phyloP scores from a whole-genome alignment of 371 early-diverging fungal species.

The Rhizomucor pusillus region DNA sequence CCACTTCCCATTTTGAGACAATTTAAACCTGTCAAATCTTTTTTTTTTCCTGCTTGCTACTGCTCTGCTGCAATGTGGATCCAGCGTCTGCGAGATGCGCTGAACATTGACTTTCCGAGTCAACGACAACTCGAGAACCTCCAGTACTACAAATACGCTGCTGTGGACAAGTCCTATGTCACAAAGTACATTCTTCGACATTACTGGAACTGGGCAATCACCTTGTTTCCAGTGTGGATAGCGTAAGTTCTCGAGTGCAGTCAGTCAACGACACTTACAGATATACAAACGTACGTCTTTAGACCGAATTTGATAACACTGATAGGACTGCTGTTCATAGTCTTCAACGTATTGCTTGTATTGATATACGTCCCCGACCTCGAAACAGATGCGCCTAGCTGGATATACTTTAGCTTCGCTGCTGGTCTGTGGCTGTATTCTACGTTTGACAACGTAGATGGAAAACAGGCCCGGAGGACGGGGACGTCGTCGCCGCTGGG shows the following conservation, averaged over 20 bases:
- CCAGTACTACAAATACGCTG: slow-evolving; percentile 78
- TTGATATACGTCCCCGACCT: slow-evolving; percentile 77
- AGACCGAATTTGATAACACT: slow-evolving; percentile 99
- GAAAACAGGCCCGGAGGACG: slow-evolving; percentile 98
- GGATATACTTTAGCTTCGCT: slow-evolving; percentile 88
- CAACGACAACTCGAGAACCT: slow-evolving; percentile 74
- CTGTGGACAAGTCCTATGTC: slow-evolving; percentile 85
- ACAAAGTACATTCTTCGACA: slow-evolving; percentile 80
- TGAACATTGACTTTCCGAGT: slow-evolving; percentile 21
- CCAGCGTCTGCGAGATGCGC: slow-evolving; percentile 2
- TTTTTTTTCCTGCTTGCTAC: not conserved
- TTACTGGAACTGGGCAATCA: slow-evolving; percentile 91
- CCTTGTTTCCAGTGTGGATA: slow-evolving; percentile 89
- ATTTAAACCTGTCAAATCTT: no score
- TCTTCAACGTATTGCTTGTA: slow-evolving; percentile 75
- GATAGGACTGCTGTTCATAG: slow-evolving; percentile 87
- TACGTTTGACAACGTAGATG: slow-evolving; percentile 98
- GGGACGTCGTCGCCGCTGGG: slow-evolving; percentile 91
- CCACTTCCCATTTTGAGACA: no score
- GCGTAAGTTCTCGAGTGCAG: slow-evolving; percentile 62
- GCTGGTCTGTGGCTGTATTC: slow-evolving; percentile 93
- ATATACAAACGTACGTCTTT: not conserved
- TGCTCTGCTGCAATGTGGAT: slow-evolving; percentile 2
- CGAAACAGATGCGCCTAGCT: slow-evolving; percentile 66
- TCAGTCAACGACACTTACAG: not conserved